These are phyloP conservation scores for Coemansia sp. DNA, from an alignment of 192 early-diverging fungal genomes.

Conservation along the genomic window DNA sequence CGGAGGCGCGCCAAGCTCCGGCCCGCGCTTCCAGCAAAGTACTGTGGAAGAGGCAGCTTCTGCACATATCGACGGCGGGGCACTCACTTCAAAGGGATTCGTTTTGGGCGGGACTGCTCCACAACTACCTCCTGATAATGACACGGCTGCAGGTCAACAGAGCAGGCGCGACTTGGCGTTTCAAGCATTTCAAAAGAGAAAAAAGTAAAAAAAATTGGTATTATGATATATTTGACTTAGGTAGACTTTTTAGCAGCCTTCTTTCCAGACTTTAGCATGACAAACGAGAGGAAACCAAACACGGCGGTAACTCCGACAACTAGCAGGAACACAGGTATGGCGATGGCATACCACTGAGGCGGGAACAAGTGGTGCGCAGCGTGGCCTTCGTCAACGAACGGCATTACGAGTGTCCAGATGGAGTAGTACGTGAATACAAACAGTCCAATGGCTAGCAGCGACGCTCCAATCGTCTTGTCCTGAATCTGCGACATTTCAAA, in stretches of 20 bases:
- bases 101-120: constrained; percentile 45
- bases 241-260: constrained; percentile 75
- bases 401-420: constrained; percentile 87
- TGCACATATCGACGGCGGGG: constrained; percentile 34
- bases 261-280: constrained; percentile 80
- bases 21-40: constrained; percentile 20
- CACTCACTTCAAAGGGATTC: constrained; percentile 32
- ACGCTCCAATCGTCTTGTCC: constrained; percentile 82
- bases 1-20: not conserved
- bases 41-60: not conserved
- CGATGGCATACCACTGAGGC: constrained; percentile 83
- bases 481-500: constrained; percentile 48
- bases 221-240: constrained; percentile 22
- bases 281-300: constrained; percentile 77
- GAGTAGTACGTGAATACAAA: constrained; percentile 89
- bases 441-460: constrained; percentile 67
- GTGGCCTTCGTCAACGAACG: constrained; percentile 81
- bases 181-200: constrained; percentile 17
- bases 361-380: constrained; percentile 79
- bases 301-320: constrained; percentile 77
- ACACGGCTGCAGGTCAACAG: not conserved
- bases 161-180: constrained; percentile 35
- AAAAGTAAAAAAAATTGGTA: constrained; percentile 10
- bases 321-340: constrained; percentile 80
- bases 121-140: constrained; percentile 5